Evolutionary conservation across 352 stramenopile species (phyloP), one percentile per base, ranked within the genome.

Genomic region (Pythium folliculosum): DNA sequence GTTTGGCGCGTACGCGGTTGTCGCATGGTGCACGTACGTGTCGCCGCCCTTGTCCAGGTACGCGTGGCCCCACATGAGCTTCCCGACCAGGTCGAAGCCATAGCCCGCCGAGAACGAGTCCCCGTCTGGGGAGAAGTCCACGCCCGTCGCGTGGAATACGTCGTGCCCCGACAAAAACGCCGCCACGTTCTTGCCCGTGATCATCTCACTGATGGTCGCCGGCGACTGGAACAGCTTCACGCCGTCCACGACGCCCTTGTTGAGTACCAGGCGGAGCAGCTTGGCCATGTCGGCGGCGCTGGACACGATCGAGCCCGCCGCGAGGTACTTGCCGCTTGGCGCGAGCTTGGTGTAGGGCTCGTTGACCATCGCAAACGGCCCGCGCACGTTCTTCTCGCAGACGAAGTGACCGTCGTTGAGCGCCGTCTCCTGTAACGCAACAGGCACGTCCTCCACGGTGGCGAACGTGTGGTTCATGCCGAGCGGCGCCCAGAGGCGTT

Each of bases 11-110:
- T 88, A 81, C 0, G 79, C 78, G 1, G 76, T 86, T 14, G 78
- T 69, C 5, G 81, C 85, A 10, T 82, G 67, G 38, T 89, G 81
- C 8, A 77, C 51, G 14, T 69, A 52, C 5, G 76, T 85, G 51
- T 90, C 81, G 1, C 80, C 81, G 22, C 79, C 78, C 59, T 91
- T 91, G 67, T 90, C 80, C 7, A 78, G 65, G 58, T 90, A 90
- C 35, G 77, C 76, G 50, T 87, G 75, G 1, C 81, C 83, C 79
- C 79, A 89, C 49, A 87, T 73, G 0, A 73, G 74, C 13, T 79
- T 60, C 0, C 72, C 77, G 53, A 87, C 55, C 43, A 77, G 79
- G 53, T 90, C 83, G 48, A 91, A 80, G 25, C 81, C 81, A 23
- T 91, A 91, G 10, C 83, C 83, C 12, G 81, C 81, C 3, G 77